Evolutionary conservation across 1,284 basidiomycete species (phyloP).

Genomic region (Sanghuangporus sanghuang): DNA sequence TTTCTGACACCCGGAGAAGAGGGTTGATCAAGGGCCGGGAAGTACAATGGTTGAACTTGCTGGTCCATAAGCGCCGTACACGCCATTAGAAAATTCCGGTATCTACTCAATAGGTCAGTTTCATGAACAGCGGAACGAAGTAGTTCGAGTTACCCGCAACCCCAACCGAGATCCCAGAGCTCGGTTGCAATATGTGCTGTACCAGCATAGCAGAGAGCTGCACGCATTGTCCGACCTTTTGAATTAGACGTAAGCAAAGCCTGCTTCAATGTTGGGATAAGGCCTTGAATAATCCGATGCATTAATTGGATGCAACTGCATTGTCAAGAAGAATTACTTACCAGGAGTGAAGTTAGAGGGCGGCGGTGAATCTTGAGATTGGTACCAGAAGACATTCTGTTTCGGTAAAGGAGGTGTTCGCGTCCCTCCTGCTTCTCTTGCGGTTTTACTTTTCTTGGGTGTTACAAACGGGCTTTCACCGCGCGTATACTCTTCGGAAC

Average conservation of each 20-base stretch:
- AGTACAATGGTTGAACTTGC: slow-evolving; percentile 52
- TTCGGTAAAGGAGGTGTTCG: not conserved
- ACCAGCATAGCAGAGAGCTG: slow-evolving; percentile 59
- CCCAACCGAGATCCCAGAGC: slow-evolving; percentile 60
- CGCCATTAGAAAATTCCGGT: slow-evolving; percentile 82
- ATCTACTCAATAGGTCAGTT: slow-evolving; percentile 38
- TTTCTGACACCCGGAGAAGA: slow-evolving; percentile 64
- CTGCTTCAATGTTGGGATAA: slow-evolving; percentile 60
- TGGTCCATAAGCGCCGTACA: slow-evolving; percentile 72
- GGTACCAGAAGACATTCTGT: slow-evolving; percentile 62
- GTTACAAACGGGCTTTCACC: not conserved
- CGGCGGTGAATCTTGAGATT: slow-evolving; percentile 38
- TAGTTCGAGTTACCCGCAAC: slow-evolving; percentile 52
- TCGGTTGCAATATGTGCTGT: slow-evolving; percentile 58
- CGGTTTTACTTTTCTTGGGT: not conserved
- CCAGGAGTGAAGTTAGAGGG: slow-evolving; percentile 72
- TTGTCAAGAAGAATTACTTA: slow-evolving; percentile 25
- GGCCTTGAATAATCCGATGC: slow-evolving; percentile 37
- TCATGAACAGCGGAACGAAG: not conserved
- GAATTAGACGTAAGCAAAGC: slow-evolving; percentile 49
- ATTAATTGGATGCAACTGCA: not conserved
- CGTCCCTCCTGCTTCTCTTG: not conserved
- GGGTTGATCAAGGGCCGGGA: slow-evolving; percentile 48
- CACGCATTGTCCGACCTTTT: slow-evolving; percentile 48
- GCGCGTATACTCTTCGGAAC: not conserved